Base-by-base conservation (phyloP, 1,284 basidiomycete species). In the Anthracocystis panici-leucophaei region DNA sequence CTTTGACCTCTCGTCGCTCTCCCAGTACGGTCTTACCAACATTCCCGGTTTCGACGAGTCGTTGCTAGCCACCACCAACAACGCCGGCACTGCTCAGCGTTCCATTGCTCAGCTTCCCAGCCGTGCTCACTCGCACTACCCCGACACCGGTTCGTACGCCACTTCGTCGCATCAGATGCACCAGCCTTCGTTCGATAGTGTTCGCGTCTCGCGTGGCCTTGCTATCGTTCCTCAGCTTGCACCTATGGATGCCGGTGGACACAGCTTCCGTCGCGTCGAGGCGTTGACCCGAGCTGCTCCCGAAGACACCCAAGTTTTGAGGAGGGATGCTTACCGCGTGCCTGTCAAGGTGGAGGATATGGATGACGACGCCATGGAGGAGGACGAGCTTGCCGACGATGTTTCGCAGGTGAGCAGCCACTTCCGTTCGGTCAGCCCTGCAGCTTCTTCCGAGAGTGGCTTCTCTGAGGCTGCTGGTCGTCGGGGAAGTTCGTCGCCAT, bases 271-370 rank as follows among this genome's bases (percentile, higher is more conserved):
- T 16, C 73, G 74, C 41, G 82, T 84, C 5, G 81, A 83, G 62
- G 75, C 82, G 1, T 76, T 84, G 16, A 82, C 76, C 16, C 75
- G 83, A 18, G 81, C 81, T 5, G 79, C 78, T n/a, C 83, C 83
- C 11, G 65, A 65, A n/a, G 44, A 65, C 16, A 29, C 46, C 1
- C 51, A 44, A 5, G 16, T 33, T 2, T 14, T 57, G 25, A 51
- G 61, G 14, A 29, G 25, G 16, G 54, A 53, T 10, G 29, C 49
- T 14, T 25, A 56, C 59, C 65, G 44, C 29, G 23, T 18, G 41
- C 62, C 49, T 14, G 44, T 59, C 63, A 72, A 75, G 65, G 51
- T 42, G 2, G 64, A 66, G 44, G 54, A 56, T 8, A 23, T 40
- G 23, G 70, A 67, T 21, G 67, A 65, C 18, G 67, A 63, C 14